phyloP scores from a whole-genome alignment of 768 basidiomycete genomes.

The Floccularia luteovirens region DNA sequence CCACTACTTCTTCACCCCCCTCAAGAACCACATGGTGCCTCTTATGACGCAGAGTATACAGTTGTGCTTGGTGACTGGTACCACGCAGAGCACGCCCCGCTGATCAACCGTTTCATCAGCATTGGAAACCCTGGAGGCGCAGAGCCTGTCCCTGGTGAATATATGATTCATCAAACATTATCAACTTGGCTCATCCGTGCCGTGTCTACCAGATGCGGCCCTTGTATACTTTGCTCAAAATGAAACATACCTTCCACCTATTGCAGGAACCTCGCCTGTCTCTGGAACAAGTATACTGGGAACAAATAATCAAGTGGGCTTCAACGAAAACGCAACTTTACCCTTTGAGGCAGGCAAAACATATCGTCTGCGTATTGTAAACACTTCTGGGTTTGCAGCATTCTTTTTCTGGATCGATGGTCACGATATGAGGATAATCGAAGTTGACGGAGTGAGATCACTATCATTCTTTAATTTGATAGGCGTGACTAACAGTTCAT shows the following conservation, averaged over 20 bases:
- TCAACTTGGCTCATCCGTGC: no score
- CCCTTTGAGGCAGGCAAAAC: slow-evolving; percentile 84
- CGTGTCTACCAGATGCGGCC: slow-evolving; percentile 49
- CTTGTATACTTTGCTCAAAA: slow-evolving; percentile 83
- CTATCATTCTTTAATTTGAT: neutral
- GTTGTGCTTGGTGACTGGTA: slow-evolving; percentile 91
- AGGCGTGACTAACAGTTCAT: neutral
- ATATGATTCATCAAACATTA: neutral
- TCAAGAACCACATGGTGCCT: slow-evolving; percentile 52
- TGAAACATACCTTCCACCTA: slow-evolving; percentile 58
- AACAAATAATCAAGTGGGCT: slow-evolving; percentile 58
- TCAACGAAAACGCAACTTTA: slow-evolving; percentile 83
- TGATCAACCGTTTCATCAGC: slow-evolving; percentile 62
- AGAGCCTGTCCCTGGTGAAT: slow-evolving; percentile 80
- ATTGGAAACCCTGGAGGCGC: slow-evolving; percentile 74
- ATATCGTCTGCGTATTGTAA: slow-evolving; percentile 84
- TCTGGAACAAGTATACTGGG: no score
- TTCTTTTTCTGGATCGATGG: slow-evolving; percentile 91
- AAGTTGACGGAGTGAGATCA: slow-evolving; percentile 68
- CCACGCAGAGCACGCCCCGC: slow-evolving; percentile 59
- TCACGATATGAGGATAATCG: slow-evolving; percentile 78
- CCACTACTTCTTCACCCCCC: slow-evolving; percentile 73
- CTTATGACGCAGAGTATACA: slow-evolving; percentile 89
- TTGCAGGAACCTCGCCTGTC: slow-evolving; percentile 39
- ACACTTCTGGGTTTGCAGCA: slow-evolving; percentile 64